These are phyloP conservation scores for Metarhizium humberi DNA, from an alignment of 2,329 filamentous ascomycete species.

Conservation along the genomic window DNA sequence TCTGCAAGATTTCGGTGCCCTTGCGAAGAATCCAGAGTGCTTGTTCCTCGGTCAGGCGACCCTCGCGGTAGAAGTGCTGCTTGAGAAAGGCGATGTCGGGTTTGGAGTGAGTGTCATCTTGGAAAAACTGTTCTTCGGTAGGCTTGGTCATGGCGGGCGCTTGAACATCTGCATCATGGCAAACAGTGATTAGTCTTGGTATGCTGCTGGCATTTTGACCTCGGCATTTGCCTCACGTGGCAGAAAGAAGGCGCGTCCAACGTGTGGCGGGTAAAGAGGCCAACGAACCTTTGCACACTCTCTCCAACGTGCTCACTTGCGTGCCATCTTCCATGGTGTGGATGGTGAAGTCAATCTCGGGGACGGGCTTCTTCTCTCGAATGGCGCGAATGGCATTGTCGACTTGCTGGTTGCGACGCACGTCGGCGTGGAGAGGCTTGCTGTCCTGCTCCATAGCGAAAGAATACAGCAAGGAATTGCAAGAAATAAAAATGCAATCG, in stretches of 20 bases:
- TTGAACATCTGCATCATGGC: slow-evolving; percentile 69
- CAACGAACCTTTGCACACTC: slow-evolving; percentile 89
- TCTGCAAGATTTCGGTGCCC: slow-evolving; percentile 77
- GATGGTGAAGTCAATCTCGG: slow-evolving; percentile 97
- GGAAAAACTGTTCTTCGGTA: slow-evolving; percentile 89
- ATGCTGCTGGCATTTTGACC: neutral
- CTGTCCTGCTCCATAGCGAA: slow-evolving; percentile 39
- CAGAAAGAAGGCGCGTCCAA: neutral
- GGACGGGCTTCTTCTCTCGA: slow-evolving; percentile 86
- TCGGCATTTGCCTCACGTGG: slow-evolving; percentile 3
- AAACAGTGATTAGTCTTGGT: neutral
- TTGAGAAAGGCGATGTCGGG: slow-evolving; percentile 92
- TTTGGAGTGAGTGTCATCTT: slow-evolving; percentile 75
- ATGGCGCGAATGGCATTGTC: slow-evolving; percentile 91
- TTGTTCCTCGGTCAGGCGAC: slow-evolving; percentile 92
- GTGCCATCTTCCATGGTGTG: slow-evolving; percentile 97
- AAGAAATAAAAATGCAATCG: neutral
- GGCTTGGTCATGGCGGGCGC: slow-evolving; percentile 90
- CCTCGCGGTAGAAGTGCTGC: slow-evolving; percentile 97
- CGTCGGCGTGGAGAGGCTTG: slow-evolving; percentile 26
- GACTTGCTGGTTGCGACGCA: slow-evolving; percentile 52
- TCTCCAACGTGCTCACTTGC: slow-evolving; percentile 89
- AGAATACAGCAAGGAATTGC: neutral
- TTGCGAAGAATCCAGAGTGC: slow-evolving; percentile 89
- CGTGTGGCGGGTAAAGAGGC: neutral